Conservation (phyloP, 2,329 filamentous ascomycete genomes). For the Ilyonectria mors-panacis region DNA sequence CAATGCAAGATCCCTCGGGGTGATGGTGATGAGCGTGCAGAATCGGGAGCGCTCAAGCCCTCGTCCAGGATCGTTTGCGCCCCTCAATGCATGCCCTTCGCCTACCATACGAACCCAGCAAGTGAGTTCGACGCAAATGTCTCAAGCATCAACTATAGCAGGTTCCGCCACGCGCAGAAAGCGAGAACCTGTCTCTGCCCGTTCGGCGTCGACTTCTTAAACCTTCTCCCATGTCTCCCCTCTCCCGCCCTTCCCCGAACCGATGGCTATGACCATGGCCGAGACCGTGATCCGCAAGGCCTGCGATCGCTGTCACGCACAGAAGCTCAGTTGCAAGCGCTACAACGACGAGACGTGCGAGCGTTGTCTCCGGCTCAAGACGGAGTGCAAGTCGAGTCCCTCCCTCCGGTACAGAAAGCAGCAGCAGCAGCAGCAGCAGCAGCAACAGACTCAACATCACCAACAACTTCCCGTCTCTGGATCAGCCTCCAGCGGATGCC, state of each 20-base stretch:
- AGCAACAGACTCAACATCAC: slow-evolving; percentile 23
- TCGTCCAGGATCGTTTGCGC: neutral
- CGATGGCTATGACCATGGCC: slow-evolving; percentile 53
- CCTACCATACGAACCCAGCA: slow-evolving; percentile 3
- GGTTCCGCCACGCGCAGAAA: slow-evolving; percentile 4
- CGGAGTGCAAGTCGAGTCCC: slow-evolving; percentile 61
- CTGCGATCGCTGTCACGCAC: slow-evolving; percentile 63
- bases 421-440: slow-evolving; percentile 36
- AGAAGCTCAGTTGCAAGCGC: slow-evolving; percentile 64
- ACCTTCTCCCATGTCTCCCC: slow-evolving; percentile 50
- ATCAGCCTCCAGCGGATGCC: slow-evolving; percentile 40
- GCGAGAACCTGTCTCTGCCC: slow-evolving; percentile 4
- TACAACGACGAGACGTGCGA: slow-evolving; percentile 58
- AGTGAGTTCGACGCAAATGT: slow-evolving; percentile 6
- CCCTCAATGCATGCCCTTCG: slow-evolving; percentile 30
- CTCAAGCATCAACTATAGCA: slow-evolving; percentile 15
- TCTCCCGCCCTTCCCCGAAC: slow-evolving; percentile 37
- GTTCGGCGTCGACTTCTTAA: slow-evolving; percentile 45
- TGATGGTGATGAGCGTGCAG: slow-evolving; percentile 14
- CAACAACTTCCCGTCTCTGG: slow-evolving; percentile 34
- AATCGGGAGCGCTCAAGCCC: slow-evolving; percentile 18
- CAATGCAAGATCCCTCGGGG: slow-evolving; percentile 23
- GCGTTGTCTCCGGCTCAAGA: slow-evolving; percentile 58
- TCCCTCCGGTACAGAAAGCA: slow-evolving; percentile 57
- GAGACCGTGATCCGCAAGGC: slow-evolving; percentile 59